Evolutionary conservation across 2,329 filamentous ascomycete genomes (phyloP), one percentile per base, ranked within the genome.

Genomic region (Pseudocercospora ulei): DNA sequence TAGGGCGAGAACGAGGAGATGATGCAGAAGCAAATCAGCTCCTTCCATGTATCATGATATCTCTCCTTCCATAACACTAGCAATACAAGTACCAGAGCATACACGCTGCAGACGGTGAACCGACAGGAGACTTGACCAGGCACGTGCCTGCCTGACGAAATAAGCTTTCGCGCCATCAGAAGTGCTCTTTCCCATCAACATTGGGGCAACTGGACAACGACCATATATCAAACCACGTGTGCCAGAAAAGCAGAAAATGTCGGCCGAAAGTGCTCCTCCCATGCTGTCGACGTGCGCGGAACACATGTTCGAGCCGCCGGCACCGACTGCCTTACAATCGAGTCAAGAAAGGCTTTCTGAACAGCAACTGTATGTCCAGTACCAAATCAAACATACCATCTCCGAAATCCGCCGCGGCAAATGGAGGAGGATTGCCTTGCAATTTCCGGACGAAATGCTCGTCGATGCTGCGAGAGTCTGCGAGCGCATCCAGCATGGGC

Each of bases 401-500:
- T 62, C 65, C 22, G 83, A 94, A 61, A 81, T 98, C 30, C 68
- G 69, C n/a, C 62, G 69, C 3, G 80, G 76, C 27, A 70, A 70
- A 59, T 93, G 84, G 73, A 73, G 65, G 46, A 74, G 81, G 35
- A 74, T 98, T 19, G 90, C 86, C 1, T 66, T 98, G n/a, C 90
- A 98, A 58, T 96, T 98, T 52, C 88, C 90, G 0, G 90, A 98
- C 63, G 72, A 80, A 17, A 93, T 96, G 84, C 72, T 98, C 1
- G 69, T 75, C 1, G 86, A 98, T 68, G 84, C 83, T 5, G 80
- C 85, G 3, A 72, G 80, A 41, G 82, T 95, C 0, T 85, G 80
- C 40, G 76, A 79, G 38, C 66, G 76, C 0, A 62, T 93, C 46
- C 68, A 67, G 39, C 63, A 66, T 28, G 72, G 70, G 0, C 56